Conservation (phyloP, 345 rosid genomes). For the Excoecaria cochinchinensis region DNA sequence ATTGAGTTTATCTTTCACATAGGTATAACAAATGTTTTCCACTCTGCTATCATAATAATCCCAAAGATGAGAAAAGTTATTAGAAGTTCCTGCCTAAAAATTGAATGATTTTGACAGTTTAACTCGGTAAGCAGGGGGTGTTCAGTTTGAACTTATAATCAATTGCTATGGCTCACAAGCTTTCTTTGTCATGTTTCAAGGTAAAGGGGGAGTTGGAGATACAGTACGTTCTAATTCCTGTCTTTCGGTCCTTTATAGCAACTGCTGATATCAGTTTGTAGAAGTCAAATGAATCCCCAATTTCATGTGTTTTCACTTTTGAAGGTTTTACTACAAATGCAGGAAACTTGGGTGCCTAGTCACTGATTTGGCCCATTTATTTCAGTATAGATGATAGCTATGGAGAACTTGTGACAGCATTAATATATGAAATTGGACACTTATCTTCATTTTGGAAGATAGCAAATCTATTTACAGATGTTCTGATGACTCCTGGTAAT, state of each 20-base stretch:
- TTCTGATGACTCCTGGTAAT: no score
- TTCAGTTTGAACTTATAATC: not conserved
- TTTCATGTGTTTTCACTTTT: no score
- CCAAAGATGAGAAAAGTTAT: not conserved
- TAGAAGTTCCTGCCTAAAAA: not conserved
- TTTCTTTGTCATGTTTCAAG: not conserved
- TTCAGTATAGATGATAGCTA: no score
- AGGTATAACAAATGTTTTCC: not conserved
- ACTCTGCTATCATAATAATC: not conserved
- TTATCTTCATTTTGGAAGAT: no score
- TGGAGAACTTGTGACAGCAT: no score
- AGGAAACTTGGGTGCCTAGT: no score
- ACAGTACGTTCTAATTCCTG: not conserved
- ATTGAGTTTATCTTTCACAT: not conserved
- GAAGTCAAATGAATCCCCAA: no score
- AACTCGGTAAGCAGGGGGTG: not conserved
- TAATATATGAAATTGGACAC: no score
- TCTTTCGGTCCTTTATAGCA: not conserved
- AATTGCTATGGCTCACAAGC: not conserved
- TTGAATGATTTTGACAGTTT: not conserved
- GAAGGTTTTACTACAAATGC: no score
- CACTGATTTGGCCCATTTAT: no score
- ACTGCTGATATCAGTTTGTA: no score
- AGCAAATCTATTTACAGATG: no score
- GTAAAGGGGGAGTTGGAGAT: not conserved